Evolutionary conservation across 257 asterid species (phyloP).

Genomic region (Primulina huaijiensis): DNA sequence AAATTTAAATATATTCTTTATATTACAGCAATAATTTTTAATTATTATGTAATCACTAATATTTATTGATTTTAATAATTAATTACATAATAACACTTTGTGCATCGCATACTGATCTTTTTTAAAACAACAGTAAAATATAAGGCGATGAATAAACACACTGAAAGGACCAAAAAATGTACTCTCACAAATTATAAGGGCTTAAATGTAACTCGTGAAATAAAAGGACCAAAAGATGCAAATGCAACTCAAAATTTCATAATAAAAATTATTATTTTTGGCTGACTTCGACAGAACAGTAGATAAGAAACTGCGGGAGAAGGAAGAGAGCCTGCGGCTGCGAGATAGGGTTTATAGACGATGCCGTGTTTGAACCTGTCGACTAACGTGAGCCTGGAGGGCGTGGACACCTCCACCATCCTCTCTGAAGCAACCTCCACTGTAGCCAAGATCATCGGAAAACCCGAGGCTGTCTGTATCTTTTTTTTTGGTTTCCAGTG

Average conservation of each 20-base stretch:
- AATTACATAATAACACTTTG: too few species aligned
- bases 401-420: conserved; percentile 72
- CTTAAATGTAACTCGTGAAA: too few species aligned
- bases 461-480: conserved; percentile 74
- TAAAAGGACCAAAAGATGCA: background rate
- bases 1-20: too few species aligned
- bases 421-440: conserved; percentile 86
- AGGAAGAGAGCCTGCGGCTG: background rate
- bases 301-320: background rate
- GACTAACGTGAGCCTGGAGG: conserved; percentile 82
- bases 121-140: too few species aligned
- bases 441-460: conserved; percentile 85
- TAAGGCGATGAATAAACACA: too few species aligned
- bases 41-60: too few species aligned
- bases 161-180: too few species aligned
- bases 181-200: too few species aligned
- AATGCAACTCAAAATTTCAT: background rate
- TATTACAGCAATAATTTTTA: too few species aligned
- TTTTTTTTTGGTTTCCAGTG: background rate
- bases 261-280: too few species aligned
- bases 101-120: too few species aligned
- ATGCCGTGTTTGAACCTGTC: conserved; percentile 97
- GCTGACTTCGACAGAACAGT: background rate
- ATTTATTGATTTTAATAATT: too few species aligned
- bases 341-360: conserved; percentile 27